Conservation (phyloP, 108 stramenopile genomes). For the Fragilaria radians region DNA sequence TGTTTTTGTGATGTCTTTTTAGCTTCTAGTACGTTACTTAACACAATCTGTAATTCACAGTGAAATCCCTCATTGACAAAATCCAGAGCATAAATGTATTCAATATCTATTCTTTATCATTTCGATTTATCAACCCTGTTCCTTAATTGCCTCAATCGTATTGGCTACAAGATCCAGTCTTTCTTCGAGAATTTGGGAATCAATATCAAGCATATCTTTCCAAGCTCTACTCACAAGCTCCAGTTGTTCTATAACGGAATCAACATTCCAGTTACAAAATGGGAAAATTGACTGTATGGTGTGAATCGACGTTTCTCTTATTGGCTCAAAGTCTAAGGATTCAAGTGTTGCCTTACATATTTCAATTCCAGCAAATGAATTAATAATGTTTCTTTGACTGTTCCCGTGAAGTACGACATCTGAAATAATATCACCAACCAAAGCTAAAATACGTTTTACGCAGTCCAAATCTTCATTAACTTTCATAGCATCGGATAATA, state of each 20-base stretch:
- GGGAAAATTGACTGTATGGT: constrained; percentile 40
- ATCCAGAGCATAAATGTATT: too few species aligned
- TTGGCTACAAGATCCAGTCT: background rate
- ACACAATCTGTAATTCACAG: too few species aligned
- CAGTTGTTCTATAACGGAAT: background rate
- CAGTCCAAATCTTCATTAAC: constrained; percentile 35
- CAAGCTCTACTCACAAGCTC: background rate
- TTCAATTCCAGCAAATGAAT: constrained; percentile 29
- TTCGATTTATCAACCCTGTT: too few species aligned
- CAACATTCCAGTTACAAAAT: constrained; percentile 28
- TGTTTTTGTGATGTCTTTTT: too few species aligned
- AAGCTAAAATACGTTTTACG: constrained; percentile 34
- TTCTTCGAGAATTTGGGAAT: background rate
- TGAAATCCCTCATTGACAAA: too few species aligned
- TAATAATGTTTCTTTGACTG: constrained; percentile 13
- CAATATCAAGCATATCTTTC: background rate
- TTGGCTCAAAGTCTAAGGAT: constrained; percentile 10
- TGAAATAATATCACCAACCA: constrained; percentile 49
- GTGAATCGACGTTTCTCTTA: constrained; percentile 36
- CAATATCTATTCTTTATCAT: too few species aligned
- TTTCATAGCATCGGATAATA: constrained; percentile 10
- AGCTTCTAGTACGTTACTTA: too few species aligned
- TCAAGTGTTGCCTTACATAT: constrained; percentile 41
- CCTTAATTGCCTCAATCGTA: too few species aligned
- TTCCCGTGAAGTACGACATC: constrained; percentile 37